Evolutionary conservation across 1,139 yeast genomes (phyloP).

Genomic region (Protomyces arabidopsidicola): DNA sequence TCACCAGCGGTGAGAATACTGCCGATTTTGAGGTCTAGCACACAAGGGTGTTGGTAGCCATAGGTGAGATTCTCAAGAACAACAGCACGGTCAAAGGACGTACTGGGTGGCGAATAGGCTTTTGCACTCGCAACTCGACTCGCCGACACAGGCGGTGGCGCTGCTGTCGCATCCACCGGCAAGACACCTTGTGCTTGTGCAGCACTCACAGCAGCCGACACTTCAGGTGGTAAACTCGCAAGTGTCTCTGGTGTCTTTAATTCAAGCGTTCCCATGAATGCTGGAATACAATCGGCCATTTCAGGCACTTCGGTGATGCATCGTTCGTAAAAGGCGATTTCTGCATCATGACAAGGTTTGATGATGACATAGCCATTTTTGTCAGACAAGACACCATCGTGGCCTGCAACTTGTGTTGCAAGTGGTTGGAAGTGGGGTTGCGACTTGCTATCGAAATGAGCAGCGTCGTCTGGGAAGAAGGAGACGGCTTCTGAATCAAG

Average conservation of each 20-base stretch:
- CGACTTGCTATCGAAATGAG: slow-evolving; percentile 1
- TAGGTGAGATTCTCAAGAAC: slow-evolving; percentile 68
- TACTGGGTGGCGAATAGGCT: slow-evolving; percentile 16
- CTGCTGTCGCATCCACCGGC: background rate
- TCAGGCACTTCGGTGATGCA: slow-evolving; percentile 24
- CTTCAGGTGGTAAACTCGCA: slow-evolving; percentile 23
- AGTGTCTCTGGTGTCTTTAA: slow-evolving; percentile 20
- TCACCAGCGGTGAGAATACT: slow-evolving; percentile 58
- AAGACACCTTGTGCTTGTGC: background rate
- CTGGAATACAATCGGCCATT: slow-evolving; percentile 29
- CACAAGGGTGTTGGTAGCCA: slow-evolving; percentile 62
- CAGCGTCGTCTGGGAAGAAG: slow-evolving; percentile 20
- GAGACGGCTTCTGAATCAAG: background rate
- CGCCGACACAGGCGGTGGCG: background rate
- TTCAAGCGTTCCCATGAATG: slow-evolving; percentile 28
- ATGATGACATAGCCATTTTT: slow-evolving; percentile 62
- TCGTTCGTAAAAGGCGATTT: slow-evolving; percentile 62
- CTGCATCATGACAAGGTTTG: slow-evolving; percentile 61
- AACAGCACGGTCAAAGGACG: slow-evolving; percentile 38
- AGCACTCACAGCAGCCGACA: slow-evolving; percentile 13
- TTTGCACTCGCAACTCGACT: background rate
- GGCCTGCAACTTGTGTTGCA: slow-evolving; percentile 71
- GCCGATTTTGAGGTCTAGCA: slow-evolving; percentile 82
- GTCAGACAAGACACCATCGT: slow-evolving; percentile 67
- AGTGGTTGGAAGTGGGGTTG: slow-evolving; percentile 18